These are phyloP conservation scores for Centrapalus pauciflorus DNA, from an alignment of 129 eudicot species.

Conservation along the genomic window DNA sequence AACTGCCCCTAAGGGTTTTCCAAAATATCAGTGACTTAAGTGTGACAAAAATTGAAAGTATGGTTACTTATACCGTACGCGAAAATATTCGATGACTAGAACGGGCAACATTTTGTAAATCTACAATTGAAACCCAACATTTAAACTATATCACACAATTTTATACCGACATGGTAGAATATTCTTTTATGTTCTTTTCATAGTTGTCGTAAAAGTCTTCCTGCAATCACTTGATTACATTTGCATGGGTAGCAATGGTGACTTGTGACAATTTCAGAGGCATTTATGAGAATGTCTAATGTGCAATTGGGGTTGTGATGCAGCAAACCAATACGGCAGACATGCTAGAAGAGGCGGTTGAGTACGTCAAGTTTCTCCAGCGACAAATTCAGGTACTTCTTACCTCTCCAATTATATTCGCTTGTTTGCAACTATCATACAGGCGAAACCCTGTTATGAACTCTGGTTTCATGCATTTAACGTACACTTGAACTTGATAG, in stretches of 20 bases:
- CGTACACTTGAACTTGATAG: no score
- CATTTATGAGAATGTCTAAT: neutral
- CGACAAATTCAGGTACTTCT: conserved; percentile 68
- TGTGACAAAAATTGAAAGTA: no score
- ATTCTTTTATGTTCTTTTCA: neutral
- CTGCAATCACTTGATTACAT: neutral
- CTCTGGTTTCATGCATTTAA: neutral
- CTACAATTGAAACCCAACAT: no score
- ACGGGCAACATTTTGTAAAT: no score
- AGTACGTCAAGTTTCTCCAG: conserved; percentile 80
- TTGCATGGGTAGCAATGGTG: neutral
- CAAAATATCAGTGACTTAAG: no score
- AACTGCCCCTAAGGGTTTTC: no score
- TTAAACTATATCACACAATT: neutral
- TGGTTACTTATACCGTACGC: no score
- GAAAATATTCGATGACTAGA: no score
- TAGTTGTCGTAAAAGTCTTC: neutral
- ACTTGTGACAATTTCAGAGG: neutral
- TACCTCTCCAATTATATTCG: neutral
- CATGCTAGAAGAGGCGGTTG: conserved; percentile 97
- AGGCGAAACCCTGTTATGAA: neutral
- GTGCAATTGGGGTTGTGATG: conserved; percentile 19
- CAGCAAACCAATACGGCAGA: conserved; percentile 99
- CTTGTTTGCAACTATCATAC: neutral
- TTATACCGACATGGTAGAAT: neutral